These are phyloP conservation scores for Curvularia sp. DNA, from an alignment of 2,329 filamentous ascomycete genomes.

Conservation along the genomic window DNA sequence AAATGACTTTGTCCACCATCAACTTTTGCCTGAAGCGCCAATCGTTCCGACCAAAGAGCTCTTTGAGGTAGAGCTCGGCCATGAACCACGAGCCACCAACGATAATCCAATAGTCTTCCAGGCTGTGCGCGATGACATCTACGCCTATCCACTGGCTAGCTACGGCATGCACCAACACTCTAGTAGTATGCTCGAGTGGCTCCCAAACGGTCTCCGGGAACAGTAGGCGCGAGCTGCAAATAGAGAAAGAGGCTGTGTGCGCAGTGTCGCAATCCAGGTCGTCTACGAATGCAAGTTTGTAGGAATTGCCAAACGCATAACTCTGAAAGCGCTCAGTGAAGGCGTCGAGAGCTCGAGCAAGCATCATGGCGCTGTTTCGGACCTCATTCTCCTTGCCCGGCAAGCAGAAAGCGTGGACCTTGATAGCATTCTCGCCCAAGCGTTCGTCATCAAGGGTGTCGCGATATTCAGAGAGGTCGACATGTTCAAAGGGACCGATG, in stretches of 20 bases:
- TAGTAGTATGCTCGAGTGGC: conserved; percentile 79
- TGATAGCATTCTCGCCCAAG: conserved; percentile 84
- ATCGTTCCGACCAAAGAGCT: conserved; percentile 91
- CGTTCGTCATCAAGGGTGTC: conserved; percentile 92
- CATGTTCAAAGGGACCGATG: conserved; percentile 91
- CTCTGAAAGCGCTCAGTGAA: conserved; percentile 87
- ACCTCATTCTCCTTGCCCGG: conserved; percentile 83
- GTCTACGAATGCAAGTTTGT: conserved; percentile 93
- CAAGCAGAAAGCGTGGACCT: conserved; percentile 89
- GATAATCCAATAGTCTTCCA: conserved; percentile 85
- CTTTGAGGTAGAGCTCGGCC: conserved; percentile 90
- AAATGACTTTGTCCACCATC: conserved; percentile 80
- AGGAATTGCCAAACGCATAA: conserved; percentile 84
- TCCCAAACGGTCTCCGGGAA: conserved; percentile 88
- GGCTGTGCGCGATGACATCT: conserved; percentile 83
- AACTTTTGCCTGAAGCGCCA: conserved; percentile 89
- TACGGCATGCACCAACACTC: conserved; percentile 80
- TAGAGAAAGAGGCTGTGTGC: conserved; percentile 80
- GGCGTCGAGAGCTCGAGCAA: conserved; percentile 86
- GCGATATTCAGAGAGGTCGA: conserved; percentile 87
- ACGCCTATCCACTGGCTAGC: conserved; percentile 95
- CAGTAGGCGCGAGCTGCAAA: conserved; percentile 85
- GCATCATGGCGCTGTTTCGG: conserved; percentile 82
- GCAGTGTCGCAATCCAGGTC: conserved; percentile 79
- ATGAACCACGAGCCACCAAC: conserved; percentile 93